Percentiles rank a stretch among this genome's conserved stretches.
These are phyloP conservation scores for Triangularia verruculosa DNA, from an alignment of 2,329 filamentous ascomycete genomes.

Conservation along the genomic window DNA sequence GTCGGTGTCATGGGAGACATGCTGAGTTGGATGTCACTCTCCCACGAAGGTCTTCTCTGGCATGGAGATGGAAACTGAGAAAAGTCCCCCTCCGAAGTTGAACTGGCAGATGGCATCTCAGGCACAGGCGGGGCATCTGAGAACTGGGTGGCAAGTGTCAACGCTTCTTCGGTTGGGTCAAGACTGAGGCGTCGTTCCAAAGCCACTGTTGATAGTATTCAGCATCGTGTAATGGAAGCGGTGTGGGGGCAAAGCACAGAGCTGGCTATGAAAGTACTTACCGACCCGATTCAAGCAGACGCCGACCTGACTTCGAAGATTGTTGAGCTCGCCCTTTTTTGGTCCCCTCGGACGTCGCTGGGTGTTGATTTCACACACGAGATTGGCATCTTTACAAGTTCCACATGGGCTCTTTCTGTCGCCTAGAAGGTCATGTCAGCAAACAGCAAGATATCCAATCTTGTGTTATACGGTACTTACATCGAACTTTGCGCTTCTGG, in stretches of 20 bases:
- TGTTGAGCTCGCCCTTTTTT: conserved; percentile 30
- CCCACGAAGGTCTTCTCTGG: conserved; percentile 17
- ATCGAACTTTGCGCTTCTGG: conserved; percentile 28
- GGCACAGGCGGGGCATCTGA: conserved; percentile 9
- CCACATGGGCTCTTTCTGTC: conserved; percentile 27
- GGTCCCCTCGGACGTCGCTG: conserved; percentile 27
- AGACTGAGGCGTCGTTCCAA: conserved; percentile 26
- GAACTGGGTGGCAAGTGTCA: conserved; percentile 15
- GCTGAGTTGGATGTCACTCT: conserved; percentile 20
- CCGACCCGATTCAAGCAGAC: conserved; percentile 23
- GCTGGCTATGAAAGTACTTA: conserved; percentile 7
- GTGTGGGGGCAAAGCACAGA: not conserved
- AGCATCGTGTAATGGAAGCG: not conserved
- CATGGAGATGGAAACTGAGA: conserved; percentile 18
- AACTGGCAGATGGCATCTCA: not conserved
- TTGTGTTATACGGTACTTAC: conserved; percentile 14
- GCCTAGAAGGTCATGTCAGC: conserved; percentile 17
- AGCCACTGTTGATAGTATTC: conserved; percentile 18
- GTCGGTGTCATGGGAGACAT: conserved; percentile 23
- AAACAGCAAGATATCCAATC: not conserved
- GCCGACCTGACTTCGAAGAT: conserved; percentile 27
- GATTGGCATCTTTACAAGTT: conserved; percentile 25
- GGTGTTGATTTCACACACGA: conserved; percentile 25
- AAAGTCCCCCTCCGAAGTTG: conserved; percentile 15
- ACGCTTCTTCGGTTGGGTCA: conserved; percentile 13